Conservation (phyloP, 805 yeast genomes). For the Suhomyces tanzawaensis region DNA sequence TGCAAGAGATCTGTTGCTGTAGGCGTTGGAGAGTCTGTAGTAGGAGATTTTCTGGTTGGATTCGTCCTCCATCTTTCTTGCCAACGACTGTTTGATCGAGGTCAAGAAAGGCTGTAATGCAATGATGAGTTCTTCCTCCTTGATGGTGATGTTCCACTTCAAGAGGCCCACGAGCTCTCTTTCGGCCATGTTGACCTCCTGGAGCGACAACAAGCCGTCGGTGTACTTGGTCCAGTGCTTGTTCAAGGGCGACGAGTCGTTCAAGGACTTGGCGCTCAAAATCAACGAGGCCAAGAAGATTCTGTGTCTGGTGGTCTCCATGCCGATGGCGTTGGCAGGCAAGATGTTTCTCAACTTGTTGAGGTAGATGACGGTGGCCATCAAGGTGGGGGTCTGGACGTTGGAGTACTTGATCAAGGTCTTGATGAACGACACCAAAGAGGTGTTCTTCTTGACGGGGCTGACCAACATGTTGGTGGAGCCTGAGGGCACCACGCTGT, state of each 20-base stretch:
- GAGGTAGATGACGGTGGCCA: conserved; percentile 86
- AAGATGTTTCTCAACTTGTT: conserved; percentile 71
- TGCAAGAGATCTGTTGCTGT: conserved; percentile 5
- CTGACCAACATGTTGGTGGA: conserved; percentile 19
- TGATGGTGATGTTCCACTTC: conserved; percentile 79
- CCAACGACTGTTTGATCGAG: conserved; percentile 61
- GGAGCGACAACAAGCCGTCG: conserved; percentile 70
- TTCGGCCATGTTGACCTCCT: conserved; percentile 88
- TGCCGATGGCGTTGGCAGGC: conserved; percentile 88
- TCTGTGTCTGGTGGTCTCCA: conserved; percentile 90
- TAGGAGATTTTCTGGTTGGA: conserved; percentile 25
- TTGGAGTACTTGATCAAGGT: conserved; percentile 75
- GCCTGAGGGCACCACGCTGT: conserved; percentile 38
- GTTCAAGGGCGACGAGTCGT: conserved; percentile 92
- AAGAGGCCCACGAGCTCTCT: conserved; percentile 78
- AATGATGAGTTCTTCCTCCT: conserved; percentile 64
- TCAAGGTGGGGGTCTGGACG: conserved; percentile 91
- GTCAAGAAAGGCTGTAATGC: conserved; percentile 73
- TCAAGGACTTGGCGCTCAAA: conserved; percentile 86
- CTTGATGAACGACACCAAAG: conserved; percentile 63
- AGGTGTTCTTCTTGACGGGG: conserved; percentile 21
- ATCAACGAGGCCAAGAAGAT: conserved; percentile 87
- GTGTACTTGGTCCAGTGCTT: conserved; percentile 96
- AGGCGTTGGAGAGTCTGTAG: conserved; percentile 29
- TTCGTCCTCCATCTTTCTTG: conserved; percentile 24